Percentiles rank a stretch among this genome's conserved stretches.
phyloP scores from a whole-genome alignment of 2,329 filamentous ascomycete genomes.

The Didymella lethalis region DNA sequence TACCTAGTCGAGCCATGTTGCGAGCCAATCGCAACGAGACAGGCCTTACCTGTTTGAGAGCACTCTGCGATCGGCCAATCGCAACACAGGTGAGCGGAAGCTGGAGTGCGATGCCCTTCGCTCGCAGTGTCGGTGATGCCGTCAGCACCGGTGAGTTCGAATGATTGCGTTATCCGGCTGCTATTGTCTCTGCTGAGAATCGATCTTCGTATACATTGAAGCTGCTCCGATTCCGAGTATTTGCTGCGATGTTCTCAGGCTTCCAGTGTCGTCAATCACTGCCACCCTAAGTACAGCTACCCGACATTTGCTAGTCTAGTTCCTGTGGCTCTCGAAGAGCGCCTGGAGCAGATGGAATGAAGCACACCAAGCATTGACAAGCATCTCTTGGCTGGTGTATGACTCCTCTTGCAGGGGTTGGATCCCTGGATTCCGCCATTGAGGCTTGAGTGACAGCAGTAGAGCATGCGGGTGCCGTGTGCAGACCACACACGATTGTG shows the following conservation, averaged over 20 bases:
- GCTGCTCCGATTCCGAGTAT: neutral
- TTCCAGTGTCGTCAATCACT: neutral
- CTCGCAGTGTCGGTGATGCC: neutral
- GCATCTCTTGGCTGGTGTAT: neutral
- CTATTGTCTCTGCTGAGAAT: neutral
- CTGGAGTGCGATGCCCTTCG: neutral
- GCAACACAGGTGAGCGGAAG: neutral
- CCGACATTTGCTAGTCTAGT: neutral
- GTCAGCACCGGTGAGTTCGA: neutral
- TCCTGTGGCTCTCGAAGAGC: neutral
- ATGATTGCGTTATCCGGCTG: neutral
- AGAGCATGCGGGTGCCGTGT: neutral
- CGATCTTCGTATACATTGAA: neutral
- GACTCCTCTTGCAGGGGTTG: neutral
- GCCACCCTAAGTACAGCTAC: neutral
- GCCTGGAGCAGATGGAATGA: neutral
- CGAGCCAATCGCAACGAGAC: conserved; percentile 29
- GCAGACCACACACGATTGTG: neutral
- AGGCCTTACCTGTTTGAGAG: conserved; percentile 7
- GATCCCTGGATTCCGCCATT: neutral
- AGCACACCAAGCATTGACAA: conserved; percentile 14
- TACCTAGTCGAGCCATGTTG: conserved; percentile 24
- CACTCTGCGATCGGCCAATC: conserved; percentile 18
- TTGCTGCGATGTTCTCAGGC: neutral
- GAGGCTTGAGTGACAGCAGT: neutral